Percentiles rank a stretch among this genome's conserved stretches.
Evolutionary conservation across 345 rosid genomes (phyloP).

Genomic region (Gossypium herbaceum): DNA sequence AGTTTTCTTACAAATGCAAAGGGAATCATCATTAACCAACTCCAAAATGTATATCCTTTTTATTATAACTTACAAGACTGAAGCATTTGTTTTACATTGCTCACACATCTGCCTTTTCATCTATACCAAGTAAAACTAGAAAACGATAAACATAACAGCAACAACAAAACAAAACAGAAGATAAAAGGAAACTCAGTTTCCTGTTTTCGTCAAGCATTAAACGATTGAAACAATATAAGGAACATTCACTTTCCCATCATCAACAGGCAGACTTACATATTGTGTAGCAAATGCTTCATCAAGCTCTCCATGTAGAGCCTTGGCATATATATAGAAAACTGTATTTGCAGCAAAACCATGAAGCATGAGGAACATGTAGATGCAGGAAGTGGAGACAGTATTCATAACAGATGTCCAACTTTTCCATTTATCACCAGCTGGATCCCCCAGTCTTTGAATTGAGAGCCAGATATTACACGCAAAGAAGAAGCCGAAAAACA

Average conservation of each 20-base stretch:
- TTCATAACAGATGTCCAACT: constrained; percentile 36
- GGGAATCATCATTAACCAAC: neutral
- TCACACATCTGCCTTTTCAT: neutral
- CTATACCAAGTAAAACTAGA: neutral
- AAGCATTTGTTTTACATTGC: constrained; percentile 8
- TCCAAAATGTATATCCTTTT: neutral
- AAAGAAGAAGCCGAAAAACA: constrained; percentile 25
- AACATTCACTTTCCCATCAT: constrained; percentile 64
- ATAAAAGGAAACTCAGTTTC: neutral
- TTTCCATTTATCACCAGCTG: constrained; percentile 34
- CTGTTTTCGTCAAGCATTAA: constrained; percentile 17
- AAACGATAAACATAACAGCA: neutral
- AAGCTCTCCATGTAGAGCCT: constrained; percentile 65
- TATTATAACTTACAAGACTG: neutral
- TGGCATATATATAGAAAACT: constrained; percentile 65
- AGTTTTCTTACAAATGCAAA: neutral
- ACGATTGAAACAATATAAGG: constrained; percentile 55
- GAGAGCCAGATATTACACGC: constrained; percentile 30
- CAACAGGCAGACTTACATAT: constrained; percentile 73
- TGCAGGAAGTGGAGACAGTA: constrained; percentile 42
- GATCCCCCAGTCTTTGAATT: constrained; percentile 8
- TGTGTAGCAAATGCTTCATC: constrained; percentile 66
- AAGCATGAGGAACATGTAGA: constrained; percentile 28
- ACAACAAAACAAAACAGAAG: neutral
- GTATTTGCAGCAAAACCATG: constrained; percentile 46